These are phyloP conservation scores for Malassezia furfur DNA, from an alignment of 1,284 basidiomycete species.

Conservation along the genomic window DNA sequence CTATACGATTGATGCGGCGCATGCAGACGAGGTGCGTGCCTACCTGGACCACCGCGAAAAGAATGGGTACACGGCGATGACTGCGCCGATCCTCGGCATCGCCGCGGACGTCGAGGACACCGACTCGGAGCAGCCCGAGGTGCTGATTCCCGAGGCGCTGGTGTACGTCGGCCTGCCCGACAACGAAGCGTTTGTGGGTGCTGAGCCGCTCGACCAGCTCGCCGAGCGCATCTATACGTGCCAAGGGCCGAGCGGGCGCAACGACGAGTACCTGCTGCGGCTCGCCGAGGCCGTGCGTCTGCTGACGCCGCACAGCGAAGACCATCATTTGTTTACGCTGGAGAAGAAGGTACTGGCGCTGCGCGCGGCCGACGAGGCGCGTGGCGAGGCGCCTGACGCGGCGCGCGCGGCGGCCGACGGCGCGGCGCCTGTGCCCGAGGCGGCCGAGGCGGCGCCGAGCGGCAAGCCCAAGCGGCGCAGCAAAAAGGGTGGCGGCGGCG, in stretches of 20 bases:
- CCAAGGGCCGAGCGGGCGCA: constrained; percentile 69
- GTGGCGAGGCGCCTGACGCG: constrained; percentile 3
- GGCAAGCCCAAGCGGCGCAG: neutral
- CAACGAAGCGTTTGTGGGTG: constrained; percentile 74
- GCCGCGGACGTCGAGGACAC: neutral
- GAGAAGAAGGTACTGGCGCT: constrained; percentile 53
- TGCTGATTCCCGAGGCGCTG: constrained; percentile 54
- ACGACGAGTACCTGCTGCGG: constrained; percentile 71
- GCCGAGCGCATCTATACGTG: constrained; percentile 63
- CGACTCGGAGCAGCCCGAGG: constrained; percentile 24
- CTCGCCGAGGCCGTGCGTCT: constrained; percentile 61
- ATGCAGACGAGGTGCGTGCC: constrained; percentile 64
- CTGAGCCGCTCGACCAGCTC: constrained; percentile 61
- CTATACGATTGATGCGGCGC: constrained; percentile 68
- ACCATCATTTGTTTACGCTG: constrained; percentile 66
- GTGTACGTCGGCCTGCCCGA: constrained; percentile 68
- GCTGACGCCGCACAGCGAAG: constrained; percentile 64
- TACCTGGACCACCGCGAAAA: constrained; percentile 79
- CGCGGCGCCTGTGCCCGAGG: neutral
- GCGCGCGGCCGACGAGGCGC: constrained; percentile 12
- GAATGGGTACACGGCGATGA: constrained; percentile 50
- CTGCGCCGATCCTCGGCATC: constrained; percentile 23
- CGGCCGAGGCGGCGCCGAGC: neutral
- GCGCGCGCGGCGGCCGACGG: neutral
- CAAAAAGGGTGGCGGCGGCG: constrained; percentile 5